A percentile compares a stretch with the other conserved stretches of the same genome.
These are phyloP conservation scores for Rhodamnia argentea DNA, from an alignment of 345 rosid species.

Conservation along the genomic window DNA sequence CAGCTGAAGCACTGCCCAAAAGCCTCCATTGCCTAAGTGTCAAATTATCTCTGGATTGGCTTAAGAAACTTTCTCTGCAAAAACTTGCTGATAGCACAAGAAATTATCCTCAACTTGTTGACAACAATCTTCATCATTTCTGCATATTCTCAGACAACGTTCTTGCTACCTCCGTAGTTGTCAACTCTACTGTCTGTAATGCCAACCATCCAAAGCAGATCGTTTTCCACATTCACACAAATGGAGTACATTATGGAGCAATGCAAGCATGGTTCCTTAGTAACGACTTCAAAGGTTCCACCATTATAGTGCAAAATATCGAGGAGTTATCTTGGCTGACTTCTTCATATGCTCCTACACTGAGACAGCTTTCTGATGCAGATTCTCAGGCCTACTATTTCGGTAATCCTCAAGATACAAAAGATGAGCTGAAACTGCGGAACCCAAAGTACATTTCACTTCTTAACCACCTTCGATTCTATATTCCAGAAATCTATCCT, in stretches of 20 bases:
- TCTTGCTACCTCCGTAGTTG: conserved; percentile 67
- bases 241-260: conserved; percentile 32
- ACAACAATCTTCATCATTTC: conserved; percentile 88
- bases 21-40: conserved; percentile 63
- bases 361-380: conserved; percentile 5
- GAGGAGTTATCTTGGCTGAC: conserved; percentile 40
- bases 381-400: conserved; percentile 13
- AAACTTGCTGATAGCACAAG: conserved; percentile 38
- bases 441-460: conserved; percentile 50
- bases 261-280: conserved; percentile 45
- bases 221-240: conserved; percentile 48
- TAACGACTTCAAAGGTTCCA: conserved; percentile 30
- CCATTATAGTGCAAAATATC: conserved; percentile 30
- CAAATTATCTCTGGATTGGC: conserved; percentile 66
- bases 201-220: conserved; percentile 74
- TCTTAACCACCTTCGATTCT: conserved; percentile 58
- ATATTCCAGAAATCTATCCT: conserved; percentile 45
- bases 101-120: conserved; percentile 63
- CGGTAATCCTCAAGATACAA: conserved; percentile 17
- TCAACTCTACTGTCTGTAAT: conserved; percentile 70
- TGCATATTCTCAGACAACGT: conserved; percentile 84
- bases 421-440: conserved; percentile 25
- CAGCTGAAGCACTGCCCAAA: conserved; percentile 72
- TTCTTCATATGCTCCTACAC: conserved; percentile 32
- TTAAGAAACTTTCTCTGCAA: conserved; percentile 30